Base-by-base conservation (phyloP, 805 yeast genomes). In the Lachancea waltii region DNA sequence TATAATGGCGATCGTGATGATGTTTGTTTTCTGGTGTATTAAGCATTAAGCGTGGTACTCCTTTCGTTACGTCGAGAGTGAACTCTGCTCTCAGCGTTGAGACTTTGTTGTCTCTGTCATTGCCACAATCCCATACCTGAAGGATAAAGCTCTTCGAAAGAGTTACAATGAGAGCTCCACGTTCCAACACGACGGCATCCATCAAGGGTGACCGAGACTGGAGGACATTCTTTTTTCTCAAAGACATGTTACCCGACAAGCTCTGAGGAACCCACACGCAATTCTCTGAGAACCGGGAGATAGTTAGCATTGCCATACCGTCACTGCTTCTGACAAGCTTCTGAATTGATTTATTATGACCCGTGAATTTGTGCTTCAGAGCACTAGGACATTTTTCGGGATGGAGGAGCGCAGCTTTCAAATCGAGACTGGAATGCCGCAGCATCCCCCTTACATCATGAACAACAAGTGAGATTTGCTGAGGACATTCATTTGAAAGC, bases 311-410 rank as follows among this genome's bases (percentile, higher is more conserved):
- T 0, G 82, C 70, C 19, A 69, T 64, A 24, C 89, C 90, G 50
- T 77, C 75, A 5, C 76, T 64, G 1, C 95, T 81, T 49, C 87
- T 75, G 13, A 75, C 64, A 3, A 89, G 58, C 34, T 68, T 70
- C 47, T 74, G 76, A 16, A 89, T 78, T 0, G 95, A 84, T 53
- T 87, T 87, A 39, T 77, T 73, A 54, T 87, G 96, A 1, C 97
- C 97, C 1, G 94, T 85, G 38, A 81, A 74, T 47, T 81, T 79
- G 45, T 78, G 70, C 17, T 68, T 63, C 7, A 78, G 46, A 4
- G 42, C 37, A 3, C 60, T 64, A 0, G 51, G 40, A 5, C 48
- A 33, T 5, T 38, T 36, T 5, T 45, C 30, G 2, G 30, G 21
- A 5, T 45, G 31, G 38, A 42, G 21, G 49, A 58, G 24, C 37